Evolutionary conservation across 2,329 filamentous ascomycete species (phyloP).

Genomic region (Apiospora aurea): DNA sequence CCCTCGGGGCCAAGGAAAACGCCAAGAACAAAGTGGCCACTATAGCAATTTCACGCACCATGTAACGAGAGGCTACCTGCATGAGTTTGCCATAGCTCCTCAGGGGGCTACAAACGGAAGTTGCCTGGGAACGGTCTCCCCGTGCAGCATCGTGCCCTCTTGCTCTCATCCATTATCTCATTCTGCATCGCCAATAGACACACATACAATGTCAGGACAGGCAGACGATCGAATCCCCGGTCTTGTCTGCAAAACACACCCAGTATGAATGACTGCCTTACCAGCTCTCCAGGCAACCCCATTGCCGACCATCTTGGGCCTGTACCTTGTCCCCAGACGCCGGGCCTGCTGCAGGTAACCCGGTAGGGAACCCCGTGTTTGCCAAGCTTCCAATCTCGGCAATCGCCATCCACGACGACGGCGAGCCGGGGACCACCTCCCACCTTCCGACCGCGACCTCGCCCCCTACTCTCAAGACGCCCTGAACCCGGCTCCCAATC

Average conservation of each 20-base stretch:
- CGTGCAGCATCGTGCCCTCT: too few species aligned
- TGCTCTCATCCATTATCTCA: too few species aligned
- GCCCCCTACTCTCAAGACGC: conserved; percentile 8
- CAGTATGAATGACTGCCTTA: not conserved
- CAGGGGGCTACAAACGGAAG: not conserved
- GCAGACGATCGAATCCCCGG: not conserved
- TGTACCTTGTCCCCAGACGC: conserved; percentile 2
- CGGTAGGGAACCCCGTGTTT: conserved; percentile 18
- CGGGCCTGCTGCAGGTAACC: not conserved
- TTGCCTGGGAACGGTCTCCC: not conserved
- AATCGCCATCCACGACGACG: conserved; percentile 7
- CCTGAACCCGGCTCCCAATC: conserved; percentile 22
- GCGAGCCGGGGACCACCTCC: not conserved
- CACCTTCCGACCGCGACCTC: conserved; percentile 22
- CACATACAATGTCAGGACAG: not conserved
- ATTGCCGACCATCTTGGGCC: conserved; percentile 18
- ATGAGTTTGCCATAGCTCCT: not conserved
- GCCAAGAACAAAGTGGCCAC: not conserved
- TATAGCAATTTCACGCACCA: not conserved
- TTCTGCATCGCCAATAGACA: not conserved
- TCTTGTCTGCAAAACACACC: not conserved
- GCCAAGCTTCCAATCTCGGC: conserved; percentile 23
- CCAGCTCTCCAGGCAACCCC: conserved; percentile 25
- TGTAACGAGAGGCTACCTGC: not conserved
- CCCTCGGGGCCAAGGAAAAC: not conserved